A percentile compares a stretch with the other conserved stretches of the same genome.
These are phyloP conservation scores for Helicostylum pulchrum DNA, from an alignment of 192 early-diverging fungal species.

Conservation along the genomic window DNA sequence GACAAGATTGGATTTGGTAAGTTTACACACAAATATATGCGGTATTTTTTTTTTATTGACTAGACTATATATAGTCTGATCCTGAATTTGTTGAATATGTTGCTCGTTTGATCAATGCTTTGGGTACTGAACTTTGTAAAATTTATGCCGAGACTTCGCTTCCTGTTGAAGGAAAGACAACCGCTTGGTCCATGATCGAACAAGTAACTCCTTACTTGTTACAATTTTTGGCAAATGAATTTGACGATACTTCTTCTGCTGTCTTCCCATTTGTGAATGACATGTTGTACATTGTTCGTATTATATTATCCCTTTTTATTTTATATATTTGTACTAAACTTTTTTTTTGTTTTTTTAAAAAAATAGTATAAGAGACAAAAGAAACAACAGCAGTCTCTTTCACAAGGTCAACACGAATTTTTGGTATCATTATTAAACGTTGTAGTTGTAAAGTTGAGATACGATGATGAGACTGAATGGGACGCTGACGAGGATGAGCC, in stretches of 20 bases:
- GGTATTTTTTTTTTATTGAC: neutral
- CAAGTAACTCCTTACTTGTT: slow-evolving; percentile 74
- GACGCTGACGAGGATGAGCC: slow-evolving; percentile 67
- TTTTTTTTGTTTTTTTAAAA: slow-evolving; percentile 4
- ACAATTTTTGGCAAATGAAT: slow-evolving; percentile 76
- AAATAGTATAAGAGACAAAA: slow-evolving; percentile 56
- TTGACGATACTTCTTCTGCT: slow-evolving; percentile 75
- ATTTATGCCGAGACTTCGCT: slow-evolving; percentile 52
- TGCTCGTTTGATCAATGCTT: slow-evolving; percentile 66
- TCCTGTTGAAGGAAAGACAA: slow-evolving; percentile 35
- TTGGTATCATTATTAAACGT: slow-evolving; percentile 57
- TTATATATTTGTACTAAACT: slow-evolving; percentile 26
- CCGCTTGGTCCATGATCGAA: slow-evolving; percentile 66
- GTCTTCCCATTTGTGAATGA: slow-evolving; percentile 77
- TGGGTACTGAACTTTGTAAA: slow-evolving; percentile 72
- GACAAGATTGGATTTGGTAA: slow-evolving; percentile 42
- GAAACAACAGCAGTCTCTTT: slow-evolving; percentile 40
- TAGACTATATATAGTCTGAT: slow-evolving; percentile 32
- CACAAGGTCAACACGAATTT: slow-evolving; percentile 47
- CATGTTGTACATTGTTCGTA: slow-evolving; percentile 64
- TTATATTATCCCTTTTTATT: neutral
- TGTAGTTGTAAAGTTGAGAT: slow-evolving; percentile 86
- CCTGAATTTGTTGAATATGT: slow-evolving; percentile 66
- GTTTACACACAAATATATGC: neutral
- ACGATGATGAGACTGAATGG: slow-evolving; percentile 80